Base-by-base conservation (phyloP, 2,329 filamentous ascomycete species). In the Diaporthe citri region DNA sequence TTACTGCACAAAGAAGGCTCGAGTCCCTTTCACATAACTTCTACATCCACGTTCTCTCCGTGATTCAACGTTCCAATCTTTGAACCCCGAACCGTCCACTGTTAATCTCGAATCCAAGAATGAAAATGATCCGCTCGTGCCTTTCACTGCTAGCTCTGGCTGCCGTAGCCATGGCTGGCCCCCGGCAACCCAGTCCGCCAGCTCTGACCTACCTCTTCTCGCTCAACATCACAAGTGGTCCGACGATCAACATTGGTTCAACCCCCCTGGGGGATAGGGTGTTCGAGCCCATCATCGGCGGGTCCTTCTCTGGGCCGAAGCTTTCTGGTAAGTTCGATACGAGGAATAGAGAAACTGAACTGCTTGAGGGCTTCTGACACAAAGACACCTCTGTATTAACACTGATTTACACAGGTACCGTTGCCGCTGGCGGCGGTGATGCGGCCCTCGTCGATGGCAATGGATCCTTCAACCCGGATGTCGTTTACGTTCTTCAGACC, bases 401-500 rank as follows among this genome's bases (percentile, higher is more conserved):
- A 39, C 28, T 39, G 41, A 25, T 39, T 41, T 15, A 60, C 12
- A 73, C 76, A 57, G 83, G 82, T 51, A 82, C 78, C 0, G 77
- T 84, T 15, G 51, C 77, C 4, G 15, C 71, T 10, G 78, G 81
- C 17, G 84, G 84, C 20, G 80, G 83, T 9, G 84, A 86, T 78
- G 84, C 81, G 81, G 83, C 83, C 20, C 77, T 85, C 22, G 82
- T 80, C 0, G 82, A 85, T 74, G 77, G 76, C 25, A 81, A 81
- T 28, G 82, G 83, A 12, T 76, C 79, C 5, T 85, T 85, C 77
- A 83, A 81, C 73, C 83, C 84, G 0, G 82, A 85, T 57, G 84
- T 83, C 20, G 78, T 84, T 22, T 85, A 85, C 55, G 81, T 82
- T n/a, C 77, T 86, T 22, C 76, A 81, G n/a, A 86, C 84, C 0